Evolutionary conservation across 2,329 filamentous ascomycete species (phyloP).

Genomic region (Pseudogymnoascus sp.): DNA sequence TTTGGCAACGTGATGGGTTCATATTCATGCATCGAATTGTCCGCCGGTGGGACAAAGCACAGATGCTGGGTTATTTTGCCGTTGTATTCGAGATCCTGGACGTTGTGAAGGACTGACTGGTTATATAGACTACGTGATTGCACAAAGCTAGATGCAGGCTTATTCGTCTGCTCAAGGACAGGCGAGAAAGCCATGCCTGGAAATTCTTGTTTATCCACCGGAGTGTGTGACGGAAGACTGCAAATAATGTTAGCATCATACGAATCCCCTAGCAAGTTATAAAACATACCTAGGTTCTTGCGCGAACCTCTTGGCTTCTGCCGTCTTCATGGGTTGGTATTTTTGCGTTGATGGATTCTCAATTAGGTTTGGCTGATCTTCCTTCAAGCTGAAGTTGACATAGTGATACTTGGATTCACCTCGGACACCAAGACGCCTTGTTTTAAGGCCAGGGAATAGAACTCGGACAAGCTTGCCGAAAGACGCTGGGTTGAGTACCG

Average conservation of each 20-base stretch:
- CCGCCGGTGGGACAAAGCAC: conserved; percentile 52
- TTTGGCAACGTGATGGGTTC: conserved; percentile 75
- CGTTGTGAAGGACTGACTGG: conserved; percentile 46
- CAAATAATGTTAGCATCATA: conserved; percentile 18
- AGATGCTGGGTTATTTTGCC: conserved; percentile 54
- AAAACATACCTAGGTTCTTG: conserved; percentile 47
- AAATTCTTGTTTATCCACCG: not conserved
- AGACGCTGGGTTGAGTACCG: conserved; percentile 90
- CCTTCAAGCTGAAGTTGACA: conserved; percentile 56
- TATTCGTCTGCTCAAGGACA: not conserved
- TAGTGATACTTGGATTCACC: conserved; percentile 99
- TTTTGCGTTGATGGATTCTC: conserved; percentile 34
- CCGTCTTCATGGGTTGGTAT: conserved; percentile 40
- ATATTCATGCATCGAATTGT: conserved; percentile 54
- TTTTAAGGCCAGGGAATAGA: conserved; percentile 92
- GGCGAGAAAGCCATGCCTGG: conserved; percentile 20
- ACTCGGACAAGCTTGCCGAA: conserved; percentile 97
- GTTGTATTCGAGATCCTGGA: conserved; percentile 54
- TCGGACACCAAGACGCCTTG: conserved; percentile 80
- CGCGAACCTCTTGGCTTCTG: conserved; percentile 42
- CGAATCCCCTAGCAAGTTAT: not conserved
- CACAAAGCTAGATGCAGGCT: conserved; percentile 26
- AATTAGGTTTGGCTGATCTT: conserved; percentile 38
- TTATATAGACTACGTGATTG: conserved; percentile 50
- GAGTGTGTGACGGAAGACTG: not conserved